Evolutionary conservation across 805 yeast genomes (phyloP).

Genomic region (Pichia exigua): DNA sequence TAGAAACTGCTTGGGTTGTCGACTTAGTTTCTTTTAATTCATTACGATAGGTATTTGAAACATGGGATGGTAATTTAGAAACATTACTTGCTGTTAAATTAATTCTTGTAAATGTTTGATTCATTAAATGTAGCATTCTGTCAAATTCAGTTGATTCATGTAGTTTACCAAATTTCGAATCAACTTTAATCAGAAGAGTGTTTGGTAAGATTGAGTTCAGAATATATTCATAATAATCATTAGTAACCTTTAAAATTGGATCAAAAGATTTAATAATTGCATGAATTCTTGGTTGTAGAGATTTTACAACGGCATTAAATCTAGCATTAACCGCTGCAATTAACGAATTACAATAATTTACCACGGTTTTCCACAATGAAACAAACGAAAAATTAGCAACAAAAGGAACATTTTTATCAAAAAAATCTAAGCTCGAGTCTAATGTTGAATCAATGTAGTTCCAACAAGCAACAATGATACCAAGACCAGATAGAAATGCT

Average conservation of each 20-base stretch:
- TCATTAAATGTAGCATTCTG: constrained; percentile 19
- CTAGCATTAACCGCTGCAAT: not conserved
- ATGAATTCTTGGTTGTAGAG: not conserved
- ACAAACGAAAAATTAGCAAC: constrained; percentile 19
- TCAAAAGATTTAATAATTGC: constrained; percentile 11
- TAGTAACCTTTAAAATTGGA: constrained; percentile 23
- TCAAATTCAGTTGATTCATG: constrained; percentile 19
- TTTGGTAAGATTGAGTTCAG: constrained; percentile 24
- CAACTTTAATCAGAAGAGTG: constrained; percentile 6
- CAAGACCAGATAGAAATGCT: constrained; percentile 14
- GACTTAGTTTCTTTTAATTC: constrained; percentile 25
- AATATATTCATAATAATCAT: constrained; percentile 24
- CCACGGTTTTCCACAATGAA: constrained; percentile 6
- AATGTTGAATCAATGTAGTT: constrained; percentile 20
- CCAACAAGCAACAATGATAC: constrained; percentile 15
- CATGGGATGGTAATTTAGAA: constrained; percentile 25
- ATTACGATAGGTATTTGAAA: constrained; percentile 23
- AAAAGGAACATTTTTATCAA: constrained; percentile 27
- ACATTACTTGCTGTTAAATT: constrained; percentile 23
- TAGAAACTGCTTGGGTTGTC: constrained; percentile 29
- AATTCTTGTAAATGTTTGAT: constrained; percentile 24
- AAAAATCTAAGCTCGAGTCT: constrained; percentile 16
- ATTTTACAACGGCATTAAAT: not conserved
- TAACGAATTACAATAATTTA: not conserved
- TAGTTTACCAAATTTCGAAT: constrained; percentile 8